Evolutionary conservation across 1,284 basidiomycete species (phyloP).

Genomic region (Inonotus hispidus): DNA sequence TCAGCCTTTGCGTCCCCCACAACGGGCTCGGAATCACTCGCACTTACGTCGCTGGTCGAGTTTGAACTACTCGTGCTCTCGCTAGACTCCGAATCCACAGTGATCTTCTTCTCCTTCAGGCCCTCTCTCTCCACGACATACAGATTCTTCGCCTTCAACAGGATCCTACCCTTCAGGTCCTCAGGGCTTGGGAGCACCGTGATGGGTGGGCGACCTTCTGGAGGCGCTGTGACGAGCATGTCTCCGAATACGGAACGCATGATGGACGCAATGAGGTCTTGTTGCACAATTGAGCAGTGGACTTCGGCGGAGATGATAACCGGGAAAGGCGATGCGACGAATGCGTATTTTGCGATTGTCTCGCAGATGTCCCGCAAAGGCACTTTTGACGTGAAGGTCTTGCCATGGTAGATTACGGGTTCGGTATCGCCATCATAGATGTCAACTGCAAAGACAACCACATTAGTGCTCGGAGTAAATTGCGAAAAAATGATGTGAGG

Average conservation of each 20-base stretch:
- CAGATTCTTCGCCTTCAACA: constrained; percentile 64
- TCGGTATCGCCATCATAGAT: constrained; percentile 87
- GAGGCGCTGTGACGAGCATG: constrained; percentile 59
- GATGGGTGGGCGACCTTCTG: constrained; percentile 45
- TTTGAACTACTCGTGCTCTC: constrained; percentile 23
- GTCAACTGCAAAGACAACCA: constrained; percentile 59
- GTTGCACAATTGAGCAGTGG: constrained; percentile 80
- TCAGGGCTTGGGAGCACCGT: constrained; percentile 81
- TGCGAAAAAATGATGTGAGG: background rate
- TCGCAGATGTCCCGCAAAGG: constrained; percentile 80
- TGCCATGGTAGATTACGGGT: constrained; percentile 87
- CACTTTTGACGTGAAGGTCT: constrained; percentile 87
- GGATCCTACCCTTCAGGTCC: constrained; percentile 71
- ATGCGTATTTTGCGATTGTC: constrained; percentile 90
- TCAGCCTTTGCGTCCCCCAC: constrained; percentile 24
- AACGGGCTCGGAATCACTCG: constrained; percentile 32
- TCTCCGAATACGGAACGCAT: constrained; percentile 79
- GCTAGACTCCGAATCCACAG: constrained; percentile 42
- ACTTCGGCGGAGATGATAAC: constrained; percentile 94
- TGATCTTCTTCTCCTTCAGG: constrained; percentile 33
- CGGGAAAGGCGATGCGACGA: constrained; percentile 90
- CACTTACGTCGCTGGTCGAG: constrained; percentile 27
- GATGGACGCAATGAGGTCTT: constrained; percentile 77
- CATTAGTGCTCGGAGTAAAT: background rate
- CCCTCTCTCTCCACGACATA: constrained; percentile 36